phyloP scores from a whole-genome alignment of 176 grass and related monocot species.

The Rhipidocladum racemiflorum region DNA sequence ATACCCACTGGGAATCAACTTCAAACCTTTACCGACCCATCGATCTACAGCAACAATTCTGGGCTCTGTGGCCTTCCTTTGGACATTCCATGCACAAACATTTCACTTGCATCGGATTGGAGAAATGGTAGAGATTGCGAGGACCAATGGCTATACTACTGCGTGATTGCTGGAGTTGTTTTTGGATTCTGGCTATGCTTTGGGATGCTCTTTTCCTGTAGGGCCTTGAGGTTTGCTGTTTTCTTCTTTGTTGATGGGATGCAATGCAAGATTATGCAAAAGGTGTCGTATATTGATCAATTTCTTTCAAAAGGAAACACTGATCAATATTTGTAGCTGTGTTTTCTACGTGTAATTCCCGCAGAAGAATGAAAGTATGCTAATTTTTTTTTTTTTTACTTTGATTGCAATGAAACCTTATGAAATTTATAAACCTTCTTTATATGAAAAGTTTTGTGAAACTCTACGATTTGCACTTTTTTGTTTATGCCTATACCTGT shows the following conservation, averaged over 20 bases:
- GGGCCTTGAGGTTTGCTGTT: slow-evolving; percentile 29
- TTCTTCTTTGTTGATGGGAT: slow-evolving; percentile 43
- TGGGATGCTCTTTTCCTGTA: slow-evolving; percentile 40
- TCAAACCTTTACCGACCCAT: slow-evolving; percentile 51
- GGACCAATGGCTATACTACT: slow-evolving; percentile 45
- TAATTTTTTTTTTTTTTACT: not conserved
- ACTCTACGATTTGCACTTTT: too few relatives aligned
- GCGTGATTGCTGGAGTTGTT: slow-evolving; percentile 41
- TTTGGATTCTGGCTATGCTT: slow-evolving; percentile 62
- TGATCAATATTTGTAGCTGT: slow-evolving; percentile 20
- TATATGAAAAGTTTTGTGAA: too few relatives aligned
- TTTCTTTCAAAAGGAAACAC: slow-evolving; percentile 15
- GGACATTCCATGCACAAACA: slow-evolving; percentile 18
- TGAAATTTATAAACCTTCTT: too few relatives aligned
- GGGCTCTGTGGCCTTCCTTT: slow-evolving; percentile 60
- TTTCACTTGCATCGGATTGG: not conserved
- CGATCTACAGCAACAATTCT: slow-evolving; percentile 47
- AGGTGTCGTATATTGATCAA: not conserved
- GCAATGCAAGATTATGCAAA: slow-evolving; percentile 38
- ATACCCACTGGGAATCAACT: slow-evolving; percentile 59
- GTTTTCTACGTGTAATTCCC: not conserved
- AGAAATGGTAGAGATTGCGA: not conserved
- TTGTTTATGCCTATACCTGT: too few relatives aligned
- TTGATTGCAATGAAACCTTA: not conserved
- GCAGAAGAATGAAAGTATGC: not conserved